Evolutionary conservation across 2,329 filamentous ascomycete genomes (phyloP).

Genomic region (Xylariaceae sp.): DNA sequence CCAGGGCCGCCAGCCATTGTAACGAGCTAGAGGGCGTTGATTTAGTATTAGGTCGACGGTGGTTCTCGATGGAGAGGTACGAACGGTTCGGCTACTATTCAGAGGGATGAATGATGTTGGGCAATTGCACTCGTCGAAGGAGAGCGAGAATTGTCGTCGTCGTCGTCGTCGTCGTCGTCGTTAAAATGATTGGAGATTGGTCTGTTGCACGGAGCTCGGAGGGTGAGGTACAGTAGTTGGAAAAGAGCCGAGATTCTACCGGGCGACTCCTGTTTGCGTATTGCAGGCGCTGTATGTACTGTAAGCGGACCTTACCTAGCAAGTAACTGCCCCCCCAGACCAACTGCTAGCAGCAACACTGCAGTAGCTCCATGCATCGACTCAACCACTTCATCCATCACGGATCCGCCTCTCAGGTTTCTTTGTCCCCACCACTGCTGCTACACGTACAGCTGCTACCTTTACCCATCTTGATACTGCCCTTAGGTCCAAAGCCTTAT

Average conservation of each 20-base stretch:
- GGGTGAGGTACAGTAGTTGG: not conserved
- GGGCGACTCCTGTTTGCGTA: too few species aligned
- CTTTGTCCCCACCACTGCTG: slow-evolving; percentile 7
- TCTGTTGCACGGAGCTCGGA: slow-evolving; percentile 1
- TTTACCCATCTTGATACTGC: not conserved
- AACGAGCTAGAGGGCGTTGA: slow-evolving; percentile 9
- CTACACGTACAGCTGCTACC: not conserved
- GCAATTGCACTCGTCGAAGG: slow-evolving; percentile 5
- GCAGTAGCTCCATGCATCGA: slow-evolving; percentile 19
- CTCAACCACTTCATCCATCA: not conserved
- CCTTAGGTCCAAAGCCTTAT: not conserved
- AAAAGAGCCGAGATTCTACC: slow-evolving; percentile 17
- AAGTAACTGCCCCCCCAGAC: too few species aligned
- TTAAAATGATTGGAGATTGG: not conserved
- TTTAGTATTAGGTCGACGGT: not conserved
- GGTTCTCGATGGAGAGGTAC: not conserved
- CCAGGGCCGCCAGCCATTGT: slow-evolving; percentile 45
- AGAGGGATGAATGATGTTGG: not conserved
- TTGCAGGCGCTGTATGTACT: too few species aligned
- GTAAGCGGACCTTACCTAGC: too few species aligned
- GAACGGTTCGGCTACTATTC: not conserved
- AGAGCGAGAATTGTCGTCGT: slow-evolving; percentile 8
- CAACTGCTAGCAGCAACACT: slow-evolving; percentile 11
- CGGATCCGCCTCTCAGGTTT: not conserved
- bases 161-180: too few species aligned